Evolutionary conservation across 2,329 filamentous ascomycete species (phyloP).

Genomic region (Phyllosticta capitalensis): DNA sequence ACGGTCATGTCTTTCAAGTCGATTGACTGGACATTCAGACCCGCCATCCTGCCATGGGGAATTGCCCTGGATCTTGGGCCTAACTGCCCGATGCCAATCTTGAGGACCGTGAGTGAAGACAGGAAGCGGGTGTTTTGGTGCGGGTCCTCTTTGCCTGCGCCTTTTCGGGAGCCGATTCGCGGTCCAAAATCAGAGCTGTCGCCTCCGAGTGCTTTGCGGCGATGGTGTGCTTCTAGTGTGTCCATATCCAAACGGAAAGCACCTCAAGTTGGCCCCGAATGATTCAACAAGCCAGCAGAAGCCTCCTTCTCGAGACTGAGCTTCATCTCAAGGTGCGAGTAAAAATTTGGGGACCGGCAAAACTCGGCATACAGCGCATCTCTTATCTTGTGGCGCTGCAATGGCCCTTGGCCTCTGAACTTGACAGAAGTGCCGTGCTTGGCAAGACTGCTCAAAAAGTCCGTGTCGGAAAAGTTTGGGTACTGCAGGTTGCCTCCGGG

Average conservation of each 20-base stretch:
- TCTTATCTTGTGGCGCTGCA: constrained; percentile 27
- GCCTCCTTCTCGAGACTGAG: constrained; percentile 31
- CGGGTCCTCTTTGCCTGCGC: too few species aligned
- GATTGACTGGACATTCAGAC: too few species aligned
- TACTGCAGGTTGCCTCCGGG: constrained; percentile 29
- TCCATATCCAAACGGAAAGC: background rate
- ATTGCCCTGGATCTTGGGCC: too few species aligned
- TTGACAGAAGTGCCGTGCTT: constrained; percentile 32
- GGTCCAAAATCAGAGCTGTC: background rate
- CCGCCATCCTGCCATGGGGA: too few species aligned
- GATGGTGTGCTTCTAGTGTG: background rate
- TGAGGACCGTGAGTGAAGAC: too few species aligned
- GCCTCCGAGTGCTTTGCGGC: background rate
- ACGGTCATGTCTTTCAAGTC: too few species aligned
- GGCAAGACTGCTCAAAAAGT: constrained; percentile 28
- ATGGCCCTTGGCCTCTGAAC: constrained; percentile 27
- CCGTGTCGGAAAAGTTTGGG: constrained; percentile 28
- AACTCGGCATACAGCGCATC: constrained; percentile 30
- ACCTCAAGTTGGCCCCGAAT: background rate
- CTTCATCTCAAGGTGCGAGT: constrained; percentile 35
- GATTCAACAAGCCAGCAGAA: constrained; percentile 24
- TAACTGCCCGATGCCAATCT: too few species aligned
- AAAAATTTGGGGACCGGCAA: constrained; percentile 30
- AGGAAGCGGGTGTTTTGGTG: background rate
- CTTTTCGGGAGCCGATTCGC: too few species aligned